Conservation (phyloP, 2,329 filamentous ascomycete genomes). For the Aspergillus phoenicis region DNA sequence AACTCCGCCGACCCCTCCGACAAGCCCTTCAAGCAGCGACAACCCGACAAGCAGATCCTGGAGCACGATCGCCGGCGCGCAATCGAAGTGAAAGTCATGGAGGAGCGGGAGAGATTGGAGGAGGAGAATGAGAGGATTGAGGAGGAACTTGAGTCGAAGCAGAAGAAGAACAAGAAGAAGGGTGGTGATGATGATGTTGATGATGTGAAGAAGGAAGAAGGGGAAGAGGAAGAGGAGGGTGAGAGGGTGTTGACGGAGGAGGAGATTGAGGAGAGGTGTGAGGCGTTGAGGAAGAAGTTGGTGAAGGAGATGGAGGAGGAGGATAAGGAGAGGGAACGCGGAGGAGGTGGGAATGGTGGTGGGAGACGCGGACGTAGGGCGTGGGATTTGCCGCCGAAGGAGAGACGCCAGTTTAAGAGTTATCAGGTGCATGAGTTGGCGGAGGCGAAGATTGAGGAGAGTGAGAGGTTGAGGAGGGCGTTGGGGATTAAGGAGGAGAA, state of each 20-base stretch:
- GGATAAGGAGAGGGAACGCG: conserved; percentile 12
- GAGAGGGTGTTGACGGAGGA: conserved; percentile 61
- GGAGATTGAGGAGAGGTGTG: conserved; percentile 52
- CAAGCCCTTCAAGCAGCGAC: conserved; percentile 70
- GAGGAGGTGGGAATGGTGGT: conserved; percentile 14
- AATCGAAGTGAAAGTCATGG: conserved; percentile 91
- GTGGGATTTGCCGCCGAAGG: conserved; percentile 25
- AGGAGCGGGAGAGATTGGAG: conserved; percentile 86
- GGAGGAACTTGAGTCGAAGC: conserved; percentile 62
- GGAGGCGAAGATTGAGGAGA: conserved; percentile 94
- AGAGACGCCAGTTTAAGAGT: conserved; percentile 68
- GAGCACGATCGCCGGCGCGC: conserved; percentile 91
- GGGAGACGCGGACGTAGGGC: conserved; percentile 27
- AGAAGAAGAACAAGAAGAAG: conserved; percentile 12
- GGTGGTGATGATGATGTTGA: conserved; percentile 6
- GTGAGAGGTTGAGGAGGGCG: conserved; percentile 80
- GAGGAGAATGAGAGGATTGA: conserved; percentile 67
- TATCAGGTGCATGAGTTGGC: conserved; percentile 97
- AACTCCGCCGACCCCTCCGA: conserved; percentile 32
- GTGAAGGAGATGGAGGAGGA: conserved; percentile 51
- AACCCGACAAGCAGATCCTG: conserved; percentile 88
- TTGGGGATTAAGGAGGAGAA: conserved; percentile 80
- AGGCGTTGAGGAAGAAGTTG: conserved; percentile 42
- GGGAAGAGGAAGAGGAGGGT: conserved; percentile 38
- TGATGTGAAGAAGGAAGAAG: conserved; percentile 8